phyloP scores from a whole-genome alignment of 306 rosid genomes.

The Myrica gale region DNA sequence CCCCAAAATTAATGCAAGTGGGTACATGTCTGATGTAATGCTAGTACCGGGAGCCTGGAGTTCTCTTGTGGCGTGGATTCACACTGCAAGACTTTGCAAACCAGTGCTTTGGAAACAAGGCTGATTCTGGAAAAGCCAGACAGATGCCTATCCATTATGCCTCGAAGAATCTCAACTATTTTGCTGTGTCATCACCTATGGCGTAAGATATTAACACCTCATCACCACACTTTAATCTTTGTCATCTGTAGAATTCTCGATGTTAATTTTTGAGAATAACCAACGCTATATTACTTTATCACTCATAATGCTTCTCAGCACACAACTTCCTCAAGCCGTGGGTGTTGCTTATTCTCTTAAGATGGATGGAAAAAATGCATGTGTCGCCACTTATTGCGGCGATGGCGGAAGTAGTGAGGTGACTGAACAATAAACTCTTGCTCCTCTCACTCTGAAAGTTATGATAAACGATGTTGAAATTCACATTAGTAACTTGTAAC shows the following conservation, averaged over 20 bases:
- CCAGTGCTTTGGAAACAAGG: conserved; percentile 60
- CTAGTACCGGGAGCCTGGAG: conserved; percentile 75
- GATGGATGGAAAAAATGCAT: conserved; percentile 58
- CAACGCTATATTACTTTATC: neutral
- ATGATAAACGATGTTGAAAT: neutral
- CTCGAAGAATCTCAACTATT: conserved; percentile 56
- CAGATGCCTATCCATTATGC: conserved; percentile 85
- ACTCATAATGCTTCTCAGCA: conserved; percentile 34
- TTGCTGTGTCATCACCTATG: conserved; percentile 71
- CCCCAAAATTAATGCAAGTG: neutral
- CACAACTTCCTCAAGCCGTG: conserved; percentile 77
- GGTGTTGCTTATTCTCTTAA: conserved; percentile 73
- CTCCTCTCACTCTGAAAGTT: conserved; percentile 12
- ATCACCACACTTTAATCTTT: conserved; percentile 2
- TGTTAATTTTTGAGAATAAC: neutral
- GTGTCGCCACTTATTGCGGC: conserved; percentile 57
- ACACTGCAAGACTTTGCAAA: conserved; percentile 64
- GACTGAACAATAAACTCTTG: neutral
- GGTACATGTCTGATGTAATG: conserved; percentile 8
- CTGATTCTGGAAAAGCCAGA: conserved; percentile 62
- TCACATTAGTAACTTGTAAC: conserved; percentile 3
- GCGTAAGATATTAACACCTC: conserved; percentile 44
- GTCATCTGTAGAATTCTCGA: neutral
- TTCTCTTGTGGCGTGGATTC: conserved; percentile 77
- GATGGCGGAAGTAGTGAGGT: conserved; percentile 75